Evolutionary conservation across 1,284 basidiomycete genomes (phyloP).

Genomic region (Irpex sp.): DNA sequence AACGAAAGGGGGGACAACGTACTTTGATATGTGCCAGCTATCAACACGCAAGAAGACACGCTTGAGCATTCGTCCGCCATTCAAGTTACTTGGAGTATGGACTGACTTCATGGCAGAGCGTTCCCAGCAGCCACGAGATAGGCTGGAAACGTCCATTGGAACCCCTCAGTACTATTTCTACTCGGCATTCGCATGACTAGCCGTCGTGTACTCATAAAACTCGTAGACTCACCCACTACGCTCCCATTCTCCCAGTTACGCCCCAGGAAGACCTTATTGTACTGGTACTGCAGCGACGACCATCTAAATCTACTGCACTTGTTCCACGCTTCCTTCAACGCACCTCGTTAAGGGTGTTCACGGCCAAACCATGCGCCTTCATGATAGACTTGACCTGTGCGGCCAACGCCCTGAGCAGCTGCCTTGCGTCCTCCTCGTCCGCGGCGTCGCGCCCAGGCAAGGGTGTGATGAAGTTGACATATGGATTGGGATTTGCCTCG

Average conservation of each 20-base stretch:
- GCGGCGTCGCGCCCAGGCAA: conserved; percentile 40
- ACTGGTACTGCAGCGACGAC: conserved; percentile 51
- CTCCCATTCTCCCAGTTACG: conserved; percentile 82
- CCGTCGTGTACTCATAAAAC: neutral
- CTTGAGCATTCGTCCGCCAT: neutral
- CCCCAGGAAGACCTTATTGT: conserved; percentile 72
- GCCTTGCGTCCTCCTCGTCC: conserved; percentile 55
- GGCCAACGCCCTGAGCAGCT: conserved; percentile 69
- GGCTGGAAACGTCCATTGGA: conserved; percentile 57
- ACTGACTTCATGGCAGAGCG: conserved; percentile 77
- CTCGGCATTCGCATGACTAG: neutral
- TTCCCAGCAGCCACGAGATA: conserved; percentile 67
- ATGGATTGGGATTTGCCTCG: conserved; percentile 68
- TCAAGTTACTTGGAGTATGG: neutral
- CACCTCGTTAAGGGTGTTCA: conserved; percentile 81
- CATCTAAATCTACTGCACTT: neutral
- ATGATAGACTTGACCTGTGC: conserved; percentile 79
- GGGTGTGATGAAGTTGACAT: conserved; percentile 70
- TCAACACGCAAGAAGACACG: neutral
- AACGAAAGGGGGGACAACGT: conserved; percentile 8
- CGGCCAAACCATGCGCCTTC: conserved; percentile 69
- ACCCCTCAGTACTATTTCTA: conserved; percentile 71
- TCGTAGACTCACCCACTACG: conserved; percentile 54
- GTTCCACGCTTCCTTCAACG: conserved; percentile 10
- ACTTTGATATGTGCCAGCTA: conserved; percentile 80